Percentiles rank a stretch among this genome's conserved stretches.
Conservation (phyloP, 2,329 filamentous ascomycete genomes). For the Furcasterigmium sp. region DNA sequence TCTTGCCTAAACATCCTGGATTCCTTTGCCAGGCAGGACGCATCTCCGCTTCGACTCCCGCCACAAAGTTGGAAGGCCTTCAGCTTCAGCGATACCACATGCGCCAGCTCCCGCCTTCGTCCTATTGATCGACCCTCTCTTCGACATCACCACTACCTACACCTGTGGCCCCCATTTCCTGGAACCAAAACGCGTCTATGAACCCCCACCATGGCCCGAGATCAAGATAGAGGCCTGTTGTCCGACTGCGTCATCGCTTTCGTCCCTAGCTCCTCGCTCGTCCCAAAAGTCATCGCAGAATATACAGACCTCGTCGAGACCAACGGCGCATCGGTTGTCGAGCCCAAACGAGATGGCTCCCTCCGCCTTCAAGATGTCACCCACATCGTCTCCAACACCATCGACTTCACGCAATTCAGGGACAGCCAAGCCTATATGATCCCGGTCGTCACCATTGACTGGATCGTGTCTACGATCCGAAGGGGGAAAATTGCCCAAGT, state of each 20-base stretch:
- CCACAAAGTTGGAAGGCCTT: no score
- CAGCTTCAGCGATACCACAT: no score
- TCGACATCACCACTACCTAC: no score
- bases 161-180: neutral
- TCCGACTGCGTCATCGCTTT: conserved; percentile 39
- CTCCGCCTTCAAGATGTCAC: conserved; percentile 43
- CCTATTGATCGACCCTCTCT: neutral
- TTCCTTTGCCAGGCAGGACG: neutral
- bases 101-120: neutral
- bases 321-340: conserved; percentile 45
- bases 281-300: conserved; percentile 35
- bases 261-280: conserved; percentile 34
- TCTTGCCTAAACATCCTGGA: conserved; percentile 1
- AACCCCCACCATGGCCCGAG: conserved; percentile 14
- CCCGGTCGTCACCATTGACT: conserved; percentile 75
- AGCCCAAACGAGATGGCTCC: conserved; percentile 41
- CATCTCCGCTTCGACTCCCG: neutral
- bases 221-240: conserved; percentile 27
- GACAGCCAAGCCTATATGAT: conserved; percentile 71
- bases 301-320: conserved; percentile 36
- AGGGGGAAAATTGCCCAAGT: conserved; percentile 70
- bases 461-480: conserved; percentile 68
- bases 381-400: conserved; percentile 63
- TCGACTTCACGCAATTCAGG: conserved; percentile 87
- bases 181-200: neutral